phyloP scores from a whole-genome alignment of 805 yeast species.

The Pichia rugopelliculosa region DNA sequence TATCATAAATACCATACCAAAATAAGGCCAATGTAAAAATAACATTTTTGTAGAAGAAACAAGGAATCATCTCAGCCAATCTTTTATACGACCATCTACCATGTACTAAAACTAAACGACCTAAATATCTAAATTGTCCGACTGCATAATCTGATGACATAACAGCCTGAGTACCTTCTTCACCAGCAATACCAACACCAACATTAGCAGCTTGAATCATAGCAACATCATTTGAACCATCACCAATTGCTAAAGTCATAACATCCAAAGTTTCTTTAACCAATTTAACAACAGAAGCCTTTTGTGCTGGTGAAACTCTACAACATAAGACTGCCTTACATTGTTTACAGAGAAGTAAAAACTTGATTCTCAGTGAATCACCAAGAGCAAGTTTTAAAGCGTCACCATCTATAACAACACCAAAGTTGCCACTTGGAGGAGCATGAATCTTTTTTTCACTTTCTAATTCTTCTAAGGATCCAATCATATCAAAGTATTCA shows the following conservation, averaged over 20 bases:
- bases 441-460: constrained; percentile 52
- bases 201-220: constrained; percentile 87
- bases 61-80: constrained; percentile 76
- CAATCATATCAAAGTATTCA: constrained; percentile 51
- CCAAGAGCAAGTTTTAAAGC: constrained; percentile 52
- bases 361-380: constrained; percentile 41
- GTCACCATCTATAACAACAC: constrained; percentile 74
- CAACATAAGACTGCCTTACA: constrained; percentile 80
- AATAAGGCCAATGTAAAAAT: constrained; percentile 66
- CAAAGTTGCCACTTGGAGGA: constrained; percentile 61
- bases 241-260: constrained; percentile 84
- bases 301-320: constrained; percentile 83
- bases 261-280: constrained; percentile 71
- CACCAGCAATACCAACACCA: constrained; percentile 88
- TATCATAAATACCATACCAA: constrained; percentile 70
- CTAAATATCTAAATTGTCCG: constrained; percentile 71
- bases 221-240: constrained; percentile 85
- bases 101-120: constrained; percentile 62
- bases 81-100: constrained; percentile 86
- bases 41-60: constrained; percentile 73
- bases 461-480: constrained; percentile 49
- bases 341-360: constrained; percentile 65
- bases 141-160: constrained; percentile 85
- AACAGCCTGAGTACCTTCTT: constrained; percentile 84
- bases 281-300: constrained; percentile 73